A percentile compares a stretch with the other conserved stretches of the same genome.
Evolutionary conservation across 345 rosid species (phyloP).

Genomic region (Cardamine resedifolia): DNA sequence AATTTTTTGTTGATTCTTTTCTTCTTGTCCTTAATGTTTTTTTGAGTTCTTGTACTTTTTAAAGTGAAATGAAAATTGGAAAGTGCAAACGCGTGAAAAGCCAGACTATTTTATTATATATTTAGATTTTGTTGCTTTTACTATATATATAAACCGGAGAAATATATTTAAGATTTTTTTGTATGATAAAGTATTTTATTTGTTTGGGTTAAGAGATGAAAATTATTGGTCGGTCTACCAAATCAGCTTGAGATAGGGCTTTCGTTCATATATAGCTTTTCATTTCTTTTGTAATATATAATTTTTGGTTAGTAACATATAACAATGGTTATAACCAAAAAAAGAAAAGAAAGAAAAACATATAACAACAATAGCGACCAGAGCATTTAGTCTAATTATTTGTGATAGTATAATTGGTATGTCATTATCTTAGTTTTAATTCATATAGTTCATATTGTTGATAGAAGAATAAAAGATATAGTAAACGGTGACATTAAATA

Average conservation of each 20-base stretch:
- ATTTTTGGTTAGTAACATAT: not conserved
- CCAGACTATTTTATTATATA: not conserved
- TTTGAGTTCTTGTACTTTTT: not conserved
- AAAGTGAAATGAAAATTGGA: not conserved
- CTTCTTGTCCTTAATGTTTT: not conserved
- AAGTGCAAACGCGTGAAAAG: conserved; percentile 22
- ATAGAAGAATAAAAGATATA: no score
- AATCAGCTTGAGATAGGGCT: not conserved
- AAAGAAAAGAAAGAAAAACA: not conserved
- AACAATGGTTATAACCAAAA: not conserved
- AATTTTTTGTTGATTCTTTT: not conserved
- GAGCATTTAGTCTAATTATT: not conserved
- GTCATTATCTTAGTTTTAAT: no score
- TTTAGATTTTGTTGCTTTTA: conserved; percentile 22
- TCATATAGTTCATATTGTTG: no score
- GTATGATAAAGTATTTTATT: not conserved
- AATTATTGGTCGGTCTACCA: conserved; percentile 29
- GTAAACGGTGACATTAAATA: no score
- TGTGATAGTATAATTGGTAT: not conserved
- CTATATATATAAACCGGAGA: not conserved
- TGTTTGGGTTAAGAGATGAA: not conserved
- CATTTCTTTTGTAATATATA: not conserved
- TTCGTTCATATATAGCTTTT: not conserved
- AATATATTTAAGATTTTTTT: not conserved
- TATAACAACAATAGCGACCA: not conserved